Conservation (phyloP, 345 rosid genomes). For the Populus simonii region DNA sequence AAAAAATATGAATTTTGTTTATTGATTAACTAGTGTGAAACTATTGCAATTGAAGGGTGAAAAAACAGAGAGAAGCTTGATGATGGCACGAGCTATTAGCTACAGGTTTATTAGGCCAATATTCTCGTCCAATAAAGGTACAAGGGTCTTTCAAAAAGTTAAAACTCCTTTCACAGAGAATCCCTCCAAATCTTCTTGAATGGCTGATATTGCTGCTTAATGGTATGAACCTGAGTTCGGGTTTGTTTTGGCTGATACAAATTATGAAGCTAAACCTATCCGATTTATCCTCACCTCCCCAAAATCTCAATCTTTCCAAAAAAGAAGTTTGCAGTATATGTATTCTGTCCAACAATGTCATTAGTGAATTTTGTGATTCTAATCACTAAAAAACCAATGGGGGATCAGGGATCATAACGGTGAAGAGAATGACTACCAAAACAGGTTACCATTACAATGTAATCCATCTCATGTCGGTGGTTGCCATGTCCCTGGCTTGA, state of each 20-base stretch:
- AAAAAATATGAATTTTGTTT: not conserved
- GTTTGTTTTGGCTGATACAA: not conserved
- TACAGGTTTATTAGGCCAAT: not conserved
- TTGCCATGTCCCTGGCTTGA: constrained; percentile 93
- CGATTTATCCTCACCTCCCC: not conserved
- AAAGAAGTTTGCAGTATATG: not conserved
- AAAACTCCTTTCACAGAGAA: not conserved
- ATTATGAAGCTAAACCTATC: not conserved
- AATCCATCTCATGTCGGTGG: constrained; percentile 59
- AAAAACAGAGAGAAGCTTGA: not conserved
- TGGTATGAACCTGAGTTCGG: not conserved
- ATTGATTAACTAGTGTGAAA: not conserved
- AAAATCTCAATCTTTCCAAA: not conserved
- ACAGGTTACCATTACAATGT: not conserved
- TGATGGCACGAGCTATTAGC: not conserved
- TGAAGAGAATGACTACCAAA: not conserved
- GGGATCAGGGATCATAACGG: not conserved
- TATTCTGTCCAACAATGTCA: not conserved
- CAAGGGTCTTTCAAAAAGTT: not conserved
- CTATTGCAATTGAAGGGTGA: not conserved
- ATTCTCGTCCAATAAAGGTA: not conserved
- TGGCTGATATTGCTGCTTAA: not conserved
- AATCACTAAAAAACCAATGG: not conserved
- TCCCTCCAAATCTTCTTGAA: not conserved
- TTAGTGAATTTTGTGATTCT: not conserved